Percentiles rank a stretch among this genome's conserved stretches.
These are phyloP conservation scores for Metarhizium anisopliae DNA, from an alignment of 2,329 filamentous ascomycete species.

Conservation along the genomic window DNA sequence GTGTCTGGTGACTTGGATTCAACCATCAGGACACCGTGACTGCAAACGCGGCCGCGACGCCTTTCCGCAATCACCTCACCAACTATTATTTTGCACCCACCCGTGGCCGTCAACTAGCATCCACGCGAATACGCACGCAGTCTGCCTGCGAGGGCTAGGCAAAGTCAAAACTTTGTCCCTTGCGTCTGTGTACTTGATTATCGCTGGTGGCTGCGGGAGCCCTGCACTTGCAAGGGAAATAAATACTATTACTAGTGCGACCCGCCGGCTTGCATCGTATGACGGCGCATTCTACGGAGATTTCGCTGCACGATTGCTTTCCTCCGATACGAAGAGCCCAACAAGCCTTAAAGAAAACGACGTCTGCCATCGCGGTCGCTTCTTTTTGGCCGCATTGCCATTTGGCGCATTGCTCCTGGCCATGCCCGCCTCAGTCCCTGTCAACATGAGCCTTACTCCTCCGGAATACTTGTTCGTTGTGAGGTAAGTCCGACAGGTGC, in stretches of 20 bases:
- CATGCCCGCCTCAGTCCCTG: not conserved
- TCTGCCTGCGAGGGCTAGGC: not conserved
- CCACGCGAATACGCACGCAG: not conserved
- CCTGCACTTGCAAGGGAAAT: not conserved
- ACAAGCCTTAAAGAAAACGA: not conserved
- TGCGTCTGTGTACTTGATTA: not conserved
- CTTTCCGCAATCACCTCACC: not conserved
- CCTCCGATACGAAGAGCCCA: not conserved
- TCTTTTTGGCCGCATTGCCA: not conserved
- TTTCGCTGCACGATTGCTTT: not conserved
- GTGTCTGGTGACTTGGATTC: not conserved
- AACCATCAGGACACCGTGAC: not conserved
- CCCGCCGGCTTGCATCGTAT: not conserved
- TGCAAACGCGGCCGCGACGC: not conserved
- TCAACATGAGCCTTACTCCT: slow-evolving; percentile 13
- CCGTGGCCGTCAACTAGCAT: not conserved
- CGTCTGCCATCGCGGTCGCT: not conserved
- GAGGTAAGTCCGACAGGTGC: slow-evolving; percentile 20
- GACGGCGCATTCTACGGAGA: not conserved
- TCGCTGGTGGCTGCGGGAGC: not conserved
- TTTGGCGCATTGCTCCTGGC: not conserved
- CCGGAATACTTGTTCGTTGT: slow-evolving; percentile 35
- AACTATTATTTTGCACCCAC: not conserved
- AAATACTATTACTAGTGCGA: not conserved
- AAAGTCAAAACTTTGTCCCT: not conserved